Conservation (phyloP, 768 basidiomycete genomes). For the Daedaleopsis sinensis region DNA sequence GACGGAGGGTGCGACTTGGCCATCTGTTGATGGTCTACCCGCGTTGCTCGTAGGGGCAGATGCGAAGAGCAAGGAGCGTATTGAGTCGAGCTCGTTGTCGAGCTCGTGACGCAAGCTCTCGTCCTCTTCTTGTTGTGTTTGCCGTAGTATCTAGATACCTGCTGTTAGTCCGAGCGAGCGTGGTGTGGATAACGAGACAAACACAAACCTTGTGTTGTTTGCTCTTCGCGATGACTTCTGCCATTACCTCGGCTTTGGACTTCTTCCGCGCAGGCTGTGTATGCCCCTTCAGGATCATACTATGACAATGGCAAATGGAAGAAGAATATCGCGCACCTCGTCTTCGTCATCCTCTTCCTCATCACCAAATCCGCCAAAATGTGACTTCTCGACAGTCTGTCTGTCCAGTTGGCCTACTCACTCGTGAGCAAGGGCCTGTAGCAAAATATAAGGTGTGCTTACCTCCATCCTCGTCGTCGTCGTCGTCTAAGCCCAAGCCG, state of each 20-base stretch:
- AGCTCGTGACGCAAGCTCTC: conserved; percentile 86
- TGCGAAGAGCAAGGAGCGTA: conserved; percentile 74
- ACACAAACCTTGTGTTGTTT: conserved; percentile 86
- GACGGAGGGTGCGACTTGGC: not conserved
- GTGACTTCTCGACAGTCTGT: conserved; percentile 64
- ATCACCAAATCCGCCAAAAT: conserved; percentile 88
- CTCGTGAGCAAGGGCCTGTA: no score
- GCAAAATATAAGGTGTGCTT: not conserved
- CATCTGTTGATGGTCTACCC: not conserved
- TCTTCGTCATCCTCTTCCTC: conserved; percentile 56
- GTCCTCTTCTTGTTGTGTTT: conserved; percentile 84
- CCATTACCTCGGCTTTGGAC: conserved; percentile 95
- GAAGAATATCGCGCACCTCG: conserved; percentile 37
- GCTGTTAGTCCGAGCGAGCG: not conserved
- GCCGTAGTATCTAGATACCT: conserved; percentile 68
- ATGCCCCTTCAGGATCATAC: conserved; percentile 7
- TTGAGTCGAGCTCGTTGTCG: conserved; percentile 82
- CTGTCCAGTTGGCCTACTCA: conserved; percentile 65
- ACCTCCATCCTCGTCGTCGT: conserved; percentile 57
- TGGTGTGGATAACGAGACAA: not conserved
- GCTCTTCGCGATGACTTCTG: conserved; percentile 96
- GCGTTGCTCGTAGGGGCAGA: conserved; percentile 42
- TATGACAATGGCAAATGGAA: not conserved
- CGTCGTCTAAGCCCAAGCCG: conserved; percentile 59
- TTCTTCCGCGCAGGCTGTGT: conserved; percentile 80